phyloP scores from a whole-genome alignment of 495 filamentous ascomycete species.

The Penicillium canariense region DNA sequence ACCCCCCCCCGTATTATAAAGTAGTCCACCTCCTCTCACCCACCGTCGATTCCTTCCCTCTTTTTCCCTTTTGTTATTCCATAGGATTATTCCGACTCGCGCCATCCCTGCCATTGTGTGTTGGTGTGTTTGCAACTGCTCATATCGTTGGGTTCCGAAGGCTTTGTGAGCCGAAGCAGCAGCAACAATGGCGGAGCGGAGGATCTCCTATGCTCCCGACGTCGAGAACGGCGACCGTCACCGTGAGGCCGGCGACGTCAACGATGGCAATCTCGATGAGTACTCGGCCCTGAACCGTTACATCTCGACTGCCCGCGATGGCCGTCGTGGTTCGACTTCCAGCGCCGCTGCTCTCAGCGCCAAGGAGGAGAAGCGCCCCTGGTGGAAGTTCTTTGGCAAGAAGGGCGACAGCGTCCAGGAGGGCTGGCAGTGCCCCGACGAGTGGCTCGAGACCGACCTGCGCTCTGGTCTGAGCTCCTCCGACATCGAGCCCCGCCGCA shows the following conservation, averaged over 20 bases:
- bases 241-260: conserved; percentile 31
- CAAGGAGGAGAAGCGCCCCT: conserved; percentile 50
- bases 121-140: conserved; percentile 41
- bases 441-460: conserved; percentile 73
- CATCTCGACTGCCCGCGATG: conserved; percentile 64
- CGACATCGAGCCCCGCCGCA: conserved; percentile 65
- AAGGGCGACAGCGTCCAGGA: conserved; percentile 31
- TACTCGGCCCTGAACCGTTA: conserved; percentile 60
- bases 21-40: conserved; percentile 30
- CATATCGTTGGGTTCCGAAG: conserved; percentile 43
- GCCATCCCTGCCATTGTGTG: conserved; percentile 40
- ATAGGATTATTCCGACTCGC: conserved; percentile 49
- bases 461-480: conserved; percentile 54
- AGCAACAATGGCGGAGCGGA: conserved; percentile 53
- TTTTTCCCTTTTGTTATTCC: conserved; percentile 24
- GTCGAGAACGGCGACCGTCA: conserved; percentile 50
- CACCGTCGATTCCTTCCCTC: conserved; percentile 19
- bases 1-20: conserved; percentile 34
- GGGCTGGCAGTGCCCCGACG: conserved; percentile 59
- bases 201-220: conserved; percentile 54
- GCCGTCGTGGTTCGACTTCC: conserved; percentile 55
- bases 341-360: conserved; percentile 44
- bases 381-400: conserved; percentile 58
- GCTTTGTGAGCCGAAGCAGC: conserved; percentile 47
- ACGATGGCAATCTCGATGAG: conserved; percentile 43